Evolutionary conservation across 2,329 filamentous ascomycete genomes (phyloP).

Genomic region (Truncatella angustata): DNA sequence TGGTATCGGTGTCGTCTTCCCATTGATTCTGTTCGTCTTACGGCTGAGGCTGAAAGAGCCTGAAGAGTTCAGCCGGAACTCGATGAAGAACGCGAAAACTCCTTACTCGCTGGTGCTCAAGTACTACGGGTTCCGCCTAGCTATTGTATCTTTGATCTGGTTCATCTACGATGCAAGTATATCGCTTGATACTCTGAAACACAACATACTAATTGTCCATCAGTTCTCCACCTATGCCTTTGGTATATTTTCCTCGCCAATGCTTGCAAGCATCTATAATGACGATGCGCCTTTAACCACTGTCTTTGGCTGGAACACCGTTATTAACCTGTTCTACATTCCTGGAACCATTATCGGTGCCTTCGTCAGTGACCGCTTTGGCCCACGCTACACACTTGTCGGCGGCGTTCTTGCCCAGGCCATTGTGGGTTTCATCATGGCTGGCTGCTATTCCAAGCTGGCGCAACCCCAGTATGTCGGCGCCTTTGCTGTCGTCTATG

Average conservation of each 20-base stretch:
- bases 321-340: constrained; percentile 87
- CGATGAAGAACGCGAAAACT: constrained; percentile 61
- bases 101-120: constrained; percentile 55
- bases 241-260: constrained; percentile 77
- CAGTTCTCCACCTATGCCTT: constrained; percentile 80
- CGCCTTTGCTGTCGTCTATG: constrained; percentile 77
- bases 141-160: constrained; percentile 73
- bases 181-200: not conserved
- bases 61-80: constrained; percentile 70
- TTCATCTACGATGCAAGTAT: constrained; percentile 71
- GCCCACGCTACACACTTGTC: constrained; percentile 72
- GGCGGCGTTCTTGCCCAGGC: constrained; percentile 71
- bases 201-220: constrained; percentile 6
- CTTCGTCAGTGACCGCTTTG: constrained; percentile 73
- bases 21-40: constrained; percentile 66
- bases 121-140: constrained; percentile 74
- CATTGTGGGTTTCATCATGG: constrained; percentile 85
- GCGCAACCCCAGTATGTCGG: constrained; percentile 65
- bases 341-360: constrained; percentile 79
- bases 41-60: constrained; percentile 75
- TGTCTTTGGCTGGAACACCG: constrained; percentile 82
- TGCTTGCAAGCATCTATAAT: constrained; percentile 65
- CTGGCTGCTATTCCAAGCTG: constrained; percentile 72
- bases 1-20: constrained; percentile 76
- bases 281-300: constrained; percentile 64